phyloP scores from a whole-genome alignment of 352 stramenopile species.

The Globisporangium mamillatum region DNA sequence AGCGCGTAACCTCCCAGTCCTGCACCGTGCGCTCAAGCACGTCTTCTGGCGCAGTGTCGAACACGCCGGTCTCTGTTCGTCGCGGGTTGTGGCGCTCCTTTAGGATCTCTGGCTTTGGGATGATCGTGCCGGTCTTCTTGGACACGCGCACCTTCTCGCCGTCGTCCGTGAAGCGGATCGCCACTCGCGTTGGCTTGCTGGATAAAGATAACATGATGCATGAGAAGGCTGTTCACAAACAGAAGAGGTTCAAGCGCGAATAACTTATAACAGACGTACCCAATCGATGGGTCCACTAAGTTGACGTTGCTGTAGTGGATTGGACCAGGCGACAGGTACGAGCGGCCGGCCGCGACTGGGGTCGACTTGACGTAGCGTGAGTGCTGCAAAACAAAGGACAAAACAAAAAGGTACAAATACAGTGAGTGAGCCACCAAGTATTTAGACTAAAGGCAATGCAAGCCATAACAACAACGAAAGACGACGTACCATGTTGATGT shows the following conservation, averaged over 20 bases:
- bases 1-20: constrained; percentile 69
- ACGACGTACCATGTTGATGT: constrained; percentile 81
- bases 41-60: constrained; percentile 77
- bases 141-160: constrained; percentile 94
- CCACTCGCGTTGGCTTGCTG: constrained; percentile 73
- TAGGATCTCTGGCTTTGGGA: constrained; percentile 91
- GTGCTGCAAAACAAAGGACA: constrained; percentile 25
- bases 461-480: background rate
- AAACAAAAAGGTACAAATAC: background rate
- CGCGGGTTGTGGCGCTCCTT: constrained; percentile 84
- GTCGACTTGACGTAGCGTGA: constrained; percentile 84
- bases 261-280: constrained; percentile 20
- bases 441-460: background rate
- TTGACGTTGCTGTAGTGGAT: constrained; percentile 89
- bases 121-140: constrained; percentile 95
- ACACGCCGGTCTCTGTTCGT: constrained; percentile 79
- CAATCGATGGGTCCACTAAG: constrained; percentile 77
- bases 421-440: background rate
- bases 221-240: background rate
- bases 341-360: constrained; percentile 58
- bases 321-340: constrained; percentile 78
- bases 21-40: constrained; percentile 77
- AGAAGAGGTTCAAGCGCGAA: background rate
- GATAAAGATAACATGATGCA: background rate
- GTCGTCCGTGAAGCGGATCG: constrained; percentile 87